phyloP scores from a whole-genome alignment of 805 yeast species.

The Suhomyces xylopsoci region DNA sequence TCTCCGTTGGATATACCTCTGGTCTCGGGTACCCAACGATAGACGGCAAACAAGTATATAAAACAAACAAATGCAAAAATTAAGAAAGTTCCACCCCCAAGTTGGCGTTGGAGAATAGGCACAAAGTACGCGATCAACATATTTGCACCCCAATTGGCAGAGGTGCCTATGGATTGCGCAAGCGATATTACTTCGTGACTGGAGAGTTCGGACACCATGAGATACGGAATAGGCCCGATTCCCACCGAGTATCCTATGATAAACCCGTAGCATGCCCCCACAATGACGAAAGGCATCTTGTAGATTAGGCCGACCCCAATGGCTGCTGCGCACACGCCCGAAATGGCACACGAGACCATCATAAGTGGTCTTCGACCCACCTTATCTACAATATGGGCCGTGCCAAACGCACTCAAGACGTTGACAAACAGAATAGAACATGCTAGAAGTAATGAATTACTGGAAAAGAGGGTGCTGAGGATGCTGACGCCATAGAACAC shows the following conservation, averaged over 20 bases:
- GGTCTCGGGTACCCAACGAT: conserved; percentile 32
- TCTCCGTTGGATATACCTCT: conserved; percentile 13
- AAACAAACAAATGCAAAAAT: conserved; percentile 22
- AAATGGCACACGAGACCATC: conserved; percentile 19
- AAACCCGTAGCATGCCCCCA: conserved; percentile 31
- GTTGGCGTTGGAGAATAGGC: conserved; percentile 22
- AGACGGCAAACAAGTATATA: conserved; percentile 17
- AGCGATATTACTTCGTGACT: conserved; percentile 29
- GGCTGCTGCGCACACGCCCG: conserved; percentile 22
- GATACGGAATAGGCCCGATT: conserved; percentile 36
- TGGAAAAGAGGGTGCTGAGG: conserved; percentile 11
- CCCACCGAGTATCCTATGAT: conserved; percentile 34
- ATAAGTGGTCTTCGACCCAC: conserved; percentile 26
- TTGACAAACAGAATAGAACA: conserved; percentile 16
- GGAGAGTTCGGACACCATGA: conserved; percentile 37
- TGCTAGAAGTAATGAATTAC: conserved; percentile 16
- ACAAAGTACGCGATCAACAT: conserved; percentile 31
- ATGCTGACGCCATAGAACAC: conserved; percentile 23
- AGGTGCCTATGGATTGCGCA: conserved; percentile 36
- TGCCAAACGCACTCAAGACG: conserved; percentile 13
- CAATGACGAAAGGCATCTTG: conserved; percentile 11
- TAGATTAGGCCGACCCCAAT: conserved; percentile 25
- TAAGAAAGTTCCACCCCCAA: conserved; percentile 30
- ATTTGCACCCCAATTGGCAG: conserved; percentile 34
- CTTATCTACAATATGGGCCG: conserved; percentile 16